A percentile compares a stretch with the other conserved stretches of the same genome.
phyloP scores from a whole-genome alignment of 2,329 filamentous ascomycete species.

The Colletotrichum sp. region DNA sequence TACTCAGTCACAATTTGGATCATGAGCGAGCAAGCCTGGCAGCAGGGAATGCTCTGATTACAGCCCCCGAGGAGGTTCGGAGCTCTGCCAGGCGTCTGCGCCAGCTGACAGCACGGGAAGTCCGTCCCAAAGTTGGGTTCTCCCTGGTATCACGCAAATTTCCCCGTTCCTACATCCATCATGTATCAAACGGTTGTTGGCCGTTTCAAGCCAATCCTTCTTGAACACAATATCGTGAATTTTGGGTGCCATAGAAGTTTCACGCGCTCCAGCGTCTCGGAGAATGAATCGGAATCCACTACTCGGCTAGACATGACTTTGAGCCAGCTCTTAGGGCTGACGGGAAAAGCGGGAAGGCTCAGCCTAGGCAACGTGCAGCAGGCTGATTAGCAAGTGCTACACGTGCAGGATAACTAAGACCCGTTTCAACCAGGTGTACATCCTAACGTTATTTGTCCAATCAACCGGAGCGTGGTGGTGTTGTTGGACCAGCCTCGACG shows the following conservation, averaged over 20 bases:
- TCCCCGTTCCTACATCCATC: neutral
- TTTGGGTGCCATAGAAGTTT: neutral
- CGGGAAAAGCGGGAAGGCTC: neutral
- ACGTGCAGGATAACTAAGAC: neutral
- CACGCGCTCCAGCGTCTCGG: neutral
- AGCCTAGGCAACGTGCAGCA: neutral
- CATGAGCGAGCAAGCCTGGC: neutral
- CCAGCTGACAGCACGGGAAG: neutral
- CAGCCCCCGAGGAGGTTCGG: neutral
- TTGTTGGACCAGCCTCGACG: neutral
- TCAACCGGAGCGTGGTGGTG: neutral
- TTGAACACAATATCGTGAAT: neutral
- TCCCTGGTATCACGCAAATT: neutral
- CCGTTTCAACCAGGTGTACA: neutral
- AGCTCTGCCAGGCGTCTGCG: neutral
- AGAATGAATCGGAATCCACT: neutral
- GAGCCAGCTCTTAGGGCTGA: neutral
- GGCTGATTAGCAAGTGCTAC: neutral
- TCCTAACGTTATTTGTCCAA: conserved; percentile 1
- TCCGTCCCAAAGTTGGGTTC: neutral
- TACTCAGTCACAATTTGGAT: neutral
- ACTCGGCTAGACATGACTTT: neutral
- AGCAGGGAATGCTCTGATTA: neutral
- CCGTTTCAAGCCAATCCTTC: neutral
- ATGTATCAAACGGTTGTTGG: neutral